Conservation (phyloP, 257 asterid species). For the Ballota nigra region DNA sequence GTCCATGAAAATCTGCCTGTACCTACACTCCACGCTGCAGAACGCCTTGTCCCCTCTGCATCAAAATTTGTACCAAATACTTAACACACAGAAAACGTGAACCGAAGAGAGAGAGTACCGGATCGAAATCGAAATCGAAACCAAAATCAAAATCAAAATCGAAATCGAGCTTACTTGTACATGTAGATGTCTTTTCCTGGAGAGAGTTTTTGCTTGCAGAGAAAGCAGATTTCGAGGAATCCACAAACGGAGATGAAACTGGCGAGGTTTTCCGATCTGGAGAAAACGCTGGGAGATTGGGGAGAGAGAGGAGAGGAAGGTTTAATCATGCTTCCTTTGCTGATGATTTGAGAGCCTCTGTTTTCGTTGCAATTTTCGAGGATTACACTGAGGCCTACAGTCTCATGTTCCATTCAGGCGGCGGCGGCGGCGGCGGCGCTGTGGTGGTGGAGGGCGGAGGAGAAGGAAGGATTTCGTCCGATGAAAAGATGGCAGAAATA, state of each 20-base stretch:
- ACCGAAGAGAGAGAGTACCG: background rate
- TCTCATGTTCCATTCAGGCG: slow-evolving; percentile 38
- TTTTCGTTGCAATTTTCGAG: slow-evolving; percentile 44
- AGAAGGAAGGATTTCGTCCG: background rate
- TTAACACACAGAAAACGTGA: background rate
- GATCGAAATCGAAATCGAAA: no score
- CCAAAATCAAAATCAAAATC: no score
- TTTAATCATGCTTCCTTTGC: slow-evolving; percentile 64
- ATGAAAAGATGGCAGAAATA: slow-evolving; percentile 24
- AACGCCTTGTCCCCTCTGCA: slow-evolving; percentile 87
- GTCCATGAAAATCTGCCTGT: slow-evolving; percentile 85
- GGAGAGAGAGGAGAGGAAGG: slow-evolving; percentile 32
- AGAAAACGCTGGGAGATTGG: slow-evolving; percentile 25
- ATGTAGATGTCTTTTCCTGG: slow-evolving; percentile 87
- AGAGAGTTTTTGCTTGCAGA: slow-evolving; percentile 64
- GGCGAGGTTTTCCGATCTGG: slow-evolving; percentile 8
- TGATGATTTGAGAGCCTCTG: slow-evolving; percentile 47
- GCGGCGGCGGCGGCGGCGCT: slow-evolving; percentile 18
- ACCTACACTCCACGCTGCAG: slow-evolving; percentile 91
- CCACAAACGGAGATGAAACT: slow-evolving; percentile 19
- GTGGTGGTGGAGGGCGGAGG: background rate
- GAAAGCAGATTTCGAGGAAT: slow-evolving; percentile 72
- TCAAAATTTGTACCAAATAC: background rate
- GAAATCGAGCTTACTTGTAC: slow-evolving; percentile 68
- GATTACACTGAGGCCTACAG: slow-evolving; percentile 92